Evolutionary conservation across 1,284 basidiomycete species (phyloP).

Genomic region (Ganoderma meredithae): DNA sequence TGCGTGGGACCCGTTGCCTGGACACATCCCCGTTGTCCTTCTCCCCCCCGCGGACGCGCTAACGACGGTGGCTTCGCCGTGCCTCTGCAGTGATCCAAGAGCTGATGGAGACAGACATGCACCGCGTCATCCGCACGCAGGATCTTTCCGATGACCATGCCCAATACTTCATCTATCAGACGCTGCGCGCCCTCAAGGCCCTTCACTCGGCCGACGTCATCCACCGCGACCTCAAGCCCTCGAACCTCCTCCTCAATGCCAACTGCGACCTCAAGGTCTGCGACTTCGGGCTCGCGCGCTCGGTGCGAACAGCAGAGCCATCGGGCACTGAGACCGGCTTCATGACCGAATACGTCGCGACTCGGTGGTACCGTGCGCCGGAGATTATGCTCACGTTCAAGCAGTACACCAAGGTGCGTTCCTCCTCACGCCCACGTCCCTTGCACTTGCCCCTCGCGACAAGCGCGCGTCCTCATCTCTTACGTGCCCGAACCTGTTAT

Average conservation of each 20-base stretch:
- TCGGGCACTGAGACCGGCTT: slow-evolving; percentile 87
- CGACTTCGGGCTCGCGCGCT: slow-evolving; percentile 81
- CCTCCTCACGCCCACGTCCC: background rate
- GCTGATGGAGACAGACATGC: slow-evolving; percentile 78
- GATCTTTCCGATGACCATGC: slow-evolving; percentile 85
- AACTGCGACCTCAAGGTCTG: slow-evolving; percentile 92
- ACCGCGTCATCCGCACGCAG: slow-evolving; percentile 80
- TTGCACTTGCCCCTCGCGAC: background rate
- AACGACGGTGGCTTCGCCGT: background rate
- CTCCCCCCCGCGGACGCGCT: background rate
- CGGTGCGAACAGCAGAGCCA: slow-evolving; percentile 86
- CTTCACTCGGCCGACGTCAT: slow-evolving; percentile 95
- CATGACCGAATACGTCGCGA: slow-evolving; percentile 97
- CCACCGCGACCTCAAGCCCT: slow-evolving; percentile 95
- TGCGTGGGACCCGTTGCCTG: slow-evolving; percentile 47
- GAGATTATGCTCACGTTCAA: slow-evolving; percentile 98
- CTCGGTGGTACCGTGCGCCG: slow-evolving; percentile 92
- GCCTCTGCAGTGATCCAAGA: slow-evolving; percentile 71
- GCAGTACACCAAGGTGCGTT: slow-evolving; percentile 87
- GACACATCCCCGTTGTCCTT: slow-evolving; percentile 2
- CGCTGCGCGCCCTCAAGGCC: slow-evolving; percentile 92
- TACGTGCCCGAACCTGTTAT: slow-evolving; percentile 17
- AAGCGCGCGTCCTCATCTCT: background rate
- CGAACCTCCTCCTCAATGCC: slow-evolving; percentile 93
- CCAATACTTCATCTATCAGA: slow-evolving; percentile 78